Conservation (phyloP, 768 basidiomycete species). For the Coprinellus micaceus region DNA sequence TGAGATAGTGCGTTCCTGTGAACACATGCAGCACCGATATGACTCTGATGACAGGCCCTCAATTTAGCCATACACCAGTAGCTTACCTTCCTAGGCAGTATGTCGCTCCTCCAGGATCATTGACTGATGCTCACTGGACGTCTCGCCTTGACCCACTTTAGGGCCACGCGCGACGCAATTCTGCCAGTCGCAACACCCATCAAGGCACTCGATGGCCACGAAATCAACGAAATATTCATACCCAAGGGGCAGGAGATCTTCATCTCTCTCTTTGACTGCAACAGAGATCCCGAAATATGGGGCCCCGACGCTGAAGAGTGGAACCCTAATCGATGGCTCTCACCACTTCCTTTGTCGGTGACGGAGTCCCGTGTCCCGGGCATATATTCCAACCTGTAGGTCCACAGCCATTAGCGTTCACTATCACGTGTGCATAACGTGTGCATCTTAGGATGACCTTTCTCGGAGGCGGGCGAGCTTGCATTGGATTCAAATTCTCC, state of each 20-base stretch:
- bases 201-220: slow-evolving; percentile 20
- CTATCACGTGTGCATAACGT: too few relatives aligned
- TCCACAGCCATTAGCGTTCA: not conserved
- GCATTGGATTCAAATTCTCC: slow-evolving; percentile 9
- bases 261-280: slow-evolving; percentile 32
- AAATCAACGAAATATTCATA: slow-evolving; percentile 29
- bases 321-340: slow-evolving; percentile 50
- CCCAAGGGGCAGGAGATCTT: slow-evolving; percentile 32
- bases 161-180: slow-evolving; percentile 20
- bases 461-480: slow-evolving; percentile 2
- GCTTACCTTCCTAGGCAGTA: slow-evolving; percentile 19
- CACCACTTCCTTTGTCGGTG: slow-evolving; percentile 22
- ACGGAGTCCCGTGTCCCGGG: slow-evolving; percentile 38
- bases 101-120: not conserved
- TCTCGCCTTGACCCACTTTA: not conserved
- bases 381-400: slow-evolving; percentile 38
- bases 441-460: slow-evolving; percentile 2
- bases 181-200: slow-evolving; percentile 24
- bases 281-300: slow-evolving; percentile 40
- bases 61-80: slow-evolving; percentile 20
- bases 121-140: not conserved
- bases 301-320: slow-evolving; percentile 45
- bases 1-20: slow-evolving; percentile 24
- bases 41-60: not conserved
- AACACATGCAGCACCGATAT: not conserved